Percentiles rank a stretch among this genome's conserved stretches.
These are phyloP conservation scores for Leishmania braziliensis DNA, from an alignment of 208 protist genomes.

Conservation along the genomic window DNA sequence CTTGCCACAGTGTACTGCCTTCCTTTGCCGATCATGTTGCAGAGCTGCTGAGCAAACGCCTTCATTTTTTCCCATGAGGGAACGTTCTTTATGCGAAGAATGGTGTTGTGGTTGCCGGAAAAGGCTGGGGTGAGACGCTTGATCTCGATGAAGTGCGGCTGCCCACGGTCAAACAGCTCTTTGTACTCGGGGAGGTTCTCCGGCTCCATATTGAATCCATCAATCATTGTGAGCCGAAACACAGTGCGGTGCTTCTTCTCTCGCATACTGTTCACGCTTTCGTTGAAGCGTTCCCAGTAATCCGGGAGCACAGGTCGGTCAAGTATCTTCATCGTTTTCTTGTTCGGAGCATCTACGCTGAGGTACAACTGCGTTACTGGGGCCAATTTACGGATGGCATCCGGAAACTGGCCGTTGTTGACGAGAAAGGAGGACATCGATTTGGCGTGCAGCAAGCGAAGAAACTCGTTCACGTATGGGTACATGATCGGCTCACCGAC, in stretches of 20 bases:
- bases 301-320: conserved; percentile 92
- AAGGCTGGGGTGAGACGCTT: conserved; percentile 95
- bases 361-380: conserved; percentile 95
- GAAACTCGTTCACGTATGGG: conserved; percentile 94
- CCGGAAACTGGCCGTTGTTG: conserved; percentile 93
- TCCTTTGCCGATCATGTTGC: conserved; percentile 56
- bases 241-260: conserved; percentile 93
- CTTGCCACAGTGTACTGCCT: conserved; percentile 73
- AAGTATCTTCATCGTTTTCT: conserved; percentile 88
- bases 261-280: conserved; percentile 88
- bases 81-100: conserved; percentile 94
- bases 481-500: conserved; percentile 97
- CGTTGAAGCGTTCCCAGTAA: conserved; percentile 95
- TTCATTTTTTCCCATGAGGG: conserved; percentile 91
- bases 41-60: conserved; percentile 68
- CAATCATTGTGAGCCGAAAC: conserved; percentile 97
- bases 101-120: conserved; percentile 70
- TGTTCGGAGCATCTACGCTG: conserved; percentile 92
- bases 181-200: conserved; percentile 91
- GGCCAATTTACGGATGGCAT: conserved; percentile 58
- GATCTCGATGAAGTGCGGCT: conserved; percentile 94
- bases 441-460: conserved; percentile 71
- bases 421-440: conserved; percentile 94
- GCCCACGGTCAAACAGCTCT: conserved; percentile 81
- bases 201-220: conserved; percentile 92